These are phyloP conservation scores for Myriosclerotinia duriaeana DNA, from an alignment of 2,329 filamentous ascomycete species.

Conservation along the genomic window DNA sequence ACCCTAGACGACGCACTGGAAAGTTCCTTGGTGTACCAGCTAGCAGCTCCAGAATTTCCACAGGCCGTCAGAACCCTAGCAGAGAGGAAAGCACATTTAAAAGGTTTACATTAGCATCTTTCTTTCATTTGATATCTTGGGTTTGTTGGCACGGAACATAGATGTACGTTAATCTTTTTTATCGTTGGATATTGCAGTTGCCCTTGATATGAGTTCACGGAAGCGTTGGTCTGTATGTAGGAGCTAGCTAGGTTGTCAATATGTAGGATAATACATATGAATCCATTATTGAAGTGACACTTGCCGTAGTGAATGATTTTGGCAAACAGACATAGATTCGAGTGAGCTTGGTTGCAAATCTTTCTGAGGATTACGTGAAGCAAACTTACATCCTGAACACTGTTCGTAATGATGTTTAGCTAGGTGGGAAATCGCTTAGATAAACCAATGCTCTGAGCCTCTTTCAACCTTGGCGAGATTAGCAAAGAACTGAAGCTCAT, in stretches of 20 bases:
- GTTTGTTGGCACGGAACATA: background rate
- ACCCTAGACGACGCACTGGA: background rate
- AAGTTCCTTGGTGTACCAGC: background rate
- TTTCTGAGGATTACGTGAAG: background rate
- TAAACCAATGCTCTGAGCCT: background rate
- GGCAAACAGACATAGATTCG: background rate
- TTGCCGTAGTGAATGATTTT: background rate
- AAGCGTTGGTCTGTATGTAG: background rate
- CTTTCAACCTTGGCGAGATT: background rate
- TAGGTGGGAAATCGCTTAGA: constrained; percentile 1
- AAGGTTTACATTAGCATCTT: background rate
- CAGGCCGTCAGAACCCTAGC: background rate
- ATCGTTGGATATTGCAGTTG: background rate
- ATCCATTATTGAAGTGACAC: background rate
- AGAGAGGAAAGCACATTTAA: background rate
- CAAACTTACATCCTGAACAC: background rate
- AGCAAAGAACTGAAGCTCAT: background rate
- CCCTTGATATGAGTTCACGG: background rate
- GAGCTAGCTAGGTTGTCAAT: background rate
- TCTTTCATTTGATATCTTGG: background rate
- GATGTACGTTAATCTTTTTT: background rate
- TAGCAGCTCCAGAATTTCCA: background rate
- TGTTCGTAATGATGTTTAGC: background rate
- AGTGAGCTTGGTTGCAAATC: background rate
- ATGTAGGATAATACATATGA: background rate